Conservation (phyloP, 768 basidiomycete genomes). For the Tephrocybe sp. region DNA sequence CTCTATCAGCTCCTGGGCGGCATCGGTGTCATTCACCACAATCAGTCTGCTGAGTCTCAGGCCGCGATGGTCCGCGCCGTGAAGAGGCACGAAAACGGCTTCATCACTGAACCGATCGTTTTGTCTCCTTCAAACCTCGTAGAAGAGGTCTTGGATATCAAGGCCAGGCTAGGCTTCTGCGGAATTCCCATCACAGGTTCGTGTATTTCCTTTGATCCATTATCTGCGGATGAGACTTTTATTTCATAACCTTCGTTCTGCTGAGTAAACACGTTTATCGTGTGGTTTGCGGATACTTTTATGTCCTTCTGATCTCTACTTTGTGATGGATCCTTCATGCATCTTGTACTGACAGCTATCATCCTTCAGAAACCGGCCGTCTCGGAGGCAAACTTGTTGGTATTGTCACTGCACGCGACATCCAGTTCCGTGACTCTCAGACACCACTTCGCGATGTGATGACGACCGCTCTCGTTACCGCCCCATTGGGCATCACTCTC, state of each 20-base stretch:
- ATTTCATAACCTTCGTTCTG: constrained; percentile 85
- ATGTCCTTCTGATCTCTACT: constrained; percentile 36
- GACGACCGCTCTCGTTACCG: constrained; percentile 88
- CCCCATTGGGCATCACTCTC: constrained; percentile 85
- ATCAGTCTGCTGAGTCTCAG: constrained; percentile 80
- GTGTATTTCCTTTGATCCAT: constrained; percentile 29
- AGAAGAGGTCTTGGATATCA: constrained; percentile 91
- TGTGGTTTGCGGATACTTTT: constrained; percentile 71
- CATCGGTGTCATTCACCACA: constrained; percentile 98
- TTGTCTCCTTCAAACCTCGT: constrained; percentile 76
- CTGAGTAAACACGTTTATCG: constrained; percentile 69
- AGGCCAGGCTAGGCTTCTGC: constrained; percentile 88
- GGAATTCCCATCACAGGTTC: constrained; percentile 96
- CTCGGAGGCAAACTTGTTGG: constrained; percentile 93
- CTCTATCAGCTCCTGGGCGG: constrained; percentile 78
- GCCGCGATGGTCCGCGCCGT: constrained; percentile 97
- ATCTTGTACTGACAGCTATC: constrained; percentile 17
- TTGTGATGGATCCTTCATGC: constrained; percentile 8
- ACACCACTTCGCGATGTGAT: constrained; percentile 80
- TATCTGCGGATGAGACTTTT: constrained; percentile 47
- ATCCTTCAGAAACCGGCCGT: constrained; percentile 70
- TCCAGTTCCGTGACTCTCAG: constrained; percentile 81
- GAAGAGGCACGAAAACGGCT: constrained; percentile 98
- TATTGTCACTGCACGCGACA: constrained; percentile 94
- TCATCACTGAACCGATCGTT: constrained; percentile 94